These are phyloP conservation scores for Primulina huaijiensis DNA, from an alignment of 257 asterid species.

Conservation along the genomic window DNA sequence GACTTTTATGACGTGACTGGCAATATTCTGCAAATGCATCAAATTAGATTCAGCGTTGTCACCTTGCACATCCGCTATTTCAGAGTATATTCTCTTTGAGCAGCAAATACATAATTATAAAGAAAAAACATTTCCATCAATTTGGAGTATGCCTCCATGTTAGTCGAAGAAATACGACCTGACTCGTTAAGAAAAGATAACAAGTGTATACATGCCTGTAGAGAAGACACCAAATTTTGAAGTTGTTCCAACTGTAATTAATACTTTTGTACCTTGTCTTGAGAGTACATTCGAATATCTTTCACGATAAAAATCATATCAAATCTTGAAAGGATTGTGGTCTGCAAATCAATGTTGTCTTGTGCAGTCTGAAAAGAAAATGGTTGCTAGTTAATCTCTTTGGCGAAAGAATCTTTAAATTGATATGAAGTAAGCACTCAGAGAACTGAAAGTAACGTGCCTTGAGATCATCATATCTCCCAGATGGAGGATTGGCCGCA, in stretches of 20 bases:
- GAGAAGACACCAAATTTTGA: background rate
- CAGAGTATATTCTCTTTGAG: conserved; percentile 2
- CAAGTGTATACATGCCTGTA: background rate
- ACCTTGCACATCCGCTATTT: conserved; percentile 21
- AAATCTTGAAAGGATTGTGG: conserved; percentile 96
- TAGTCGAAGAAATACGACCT: background rate
- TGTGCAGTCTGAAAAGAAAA: conserved; percentile 79
- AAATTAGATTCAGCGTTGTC: conserved; percentile 21
- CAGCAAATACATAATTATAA: background rate
- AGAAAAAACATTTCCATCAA: background rate
- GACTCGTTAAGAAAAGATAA: background rate
- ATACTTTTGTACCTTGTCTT: conserved; percentile 72
- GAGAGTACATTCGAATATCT: conserved; percentile 80
- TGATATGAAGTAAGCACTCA: background rate
- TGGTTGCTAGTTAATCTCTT: conserved; percentile 25
- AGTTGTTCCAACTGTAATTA: background rate
- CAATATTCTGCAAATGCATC: conserved; percentile 62
- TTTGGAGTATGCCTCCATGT: background rate
- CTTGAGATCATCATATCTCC: conserved; percentile 98
- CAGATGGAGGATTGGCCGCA: conserved; percentile 99
- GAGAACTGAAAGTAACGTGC: conserved; percentile 31
- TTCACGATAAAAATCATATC: conserved; percentile 93
- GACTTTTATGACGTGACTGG: conserved; percentile 82
- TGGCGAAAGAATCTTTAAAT: conserved; percentile 8
- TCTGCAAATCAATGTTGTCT: conserved; percentile 98